phyloP scores from a whole-genome alignment of 2,329 filamentous ascomycete genomes.

The Blastomyces gilchristii region DNA sequence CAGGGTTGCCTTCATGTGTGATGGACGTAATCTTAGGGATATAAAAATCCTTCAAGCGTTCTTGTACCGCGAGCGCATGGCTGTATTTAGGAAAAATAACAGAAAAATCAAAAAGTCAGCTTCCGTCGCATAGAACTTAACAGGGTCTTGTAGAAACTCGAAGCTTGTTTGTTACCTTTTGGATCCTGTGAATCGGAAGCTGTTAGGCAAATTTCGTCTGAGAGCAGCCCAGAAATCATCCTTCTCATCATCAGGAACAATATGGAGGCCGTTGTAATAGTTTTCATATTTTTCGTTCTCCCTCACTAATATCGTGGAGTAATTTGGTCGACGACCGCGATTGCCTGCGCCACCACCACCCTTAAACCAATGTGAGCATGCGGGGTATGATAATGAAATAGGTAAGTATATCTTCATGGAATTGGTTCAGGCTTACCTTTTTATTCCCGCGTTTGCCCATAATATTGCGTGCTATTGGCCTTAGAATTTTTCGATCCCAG shows the following conservation, averaged over 20 bases:
- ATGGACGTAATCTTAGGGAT: constrained; percentile 84
- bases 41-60: constrained; percentile 77
- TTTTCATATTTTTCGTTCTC: constrained; percentile 74
- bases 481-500: background rate
- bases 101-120: constrained; percentile 6
- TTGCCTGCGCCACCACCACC: constrained; percentile 39
- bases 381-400: background rate
- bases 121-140: background rate
- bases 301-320: constrained; percentile 58
- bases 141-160: background rate
- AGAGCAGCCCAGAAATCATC: constrained; percentile 75
- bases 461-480: constrained; percentile 12
- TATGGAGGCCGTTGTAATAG: constrained; percentile 71
- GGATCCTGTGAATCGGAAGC: constrained; percentile 93
- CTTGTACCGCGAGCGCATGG: constrained; percentile 85
- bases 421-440: constrained; percentile 18
- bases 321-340: constrained; percentile 31
- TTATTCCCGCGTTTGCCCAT: constrained; percentile 26
- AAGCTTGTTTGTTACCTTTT: constrained; percentile 55
- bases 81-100: constrained; percentile 32
- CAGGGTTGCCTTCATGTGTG: constrained; percentile 68
- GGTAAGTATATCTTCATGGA: background rate
- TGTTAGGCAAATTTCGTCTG: constrained; percentile 81
- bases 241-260: constrained; percentile 68
- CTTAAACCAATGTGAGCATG: constrained; percentile 20